Evolutionary conservation across 805 yeast genomes (phyloP), one percentile per base, ranked within the genome.

Genomic region (Teunomyces barrocoloradensis): DNA sequence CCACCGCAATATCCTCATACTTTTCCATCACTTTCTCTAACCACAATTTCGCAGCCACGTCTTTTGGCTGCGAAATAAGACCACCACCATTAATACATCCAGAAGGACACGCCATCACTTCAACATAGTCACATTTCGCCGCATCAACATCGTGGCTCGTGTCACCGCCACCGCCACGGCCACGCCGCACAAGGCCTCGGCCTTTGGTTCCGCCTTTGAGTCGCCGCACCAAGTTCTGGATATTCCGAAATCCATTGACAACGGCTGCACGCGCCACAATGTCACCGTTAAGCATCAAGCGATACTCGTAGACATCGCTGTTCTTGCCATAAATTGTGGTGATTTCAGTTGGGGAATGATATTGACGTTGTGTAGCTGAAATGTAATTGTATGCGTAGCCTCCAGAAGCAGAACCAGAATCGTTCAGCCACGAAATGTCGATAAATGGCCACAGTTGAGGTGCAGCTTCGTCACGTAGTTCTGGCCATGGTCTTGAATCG

Each of bases 31-130:
- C 73, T 20, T 64, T 53, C 7, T 56, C 56, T 18, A 77, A 60
- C 84, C 81, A 80, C 13, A 65, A 73, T 61, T 81, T 71, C 54
- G 61, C 68, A 42, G 59, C 42, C 0, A 54, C 54, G 4, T 62
- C 75, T 1, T 57, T 53, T 0, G 81, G 80, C 4, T 73, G 74
- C 4, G 80, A 75, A 15, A 89, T 78, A 57, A 90, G 91, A 0
- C 99, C 99, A 18, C 99, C 98, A 9, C 99, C 99, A 59, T 92
- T 94, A 47, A 91, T 87, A 60, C 98, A 94, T 1, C 99, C 99
- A 25, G 89, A 90, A 5, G 99, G 99, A 64, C 99, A 94, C 0
- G 99, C 99, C 97, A 90, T 92, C 39, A 94, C 86, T 59, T 94
- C 99, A 5, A 92, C 87, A 55, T 86, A 88, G 52, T 89, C 94